phyloP scores from a whole-genome alignment of 257 asterid species.

The Solanum okadae region DNA sequence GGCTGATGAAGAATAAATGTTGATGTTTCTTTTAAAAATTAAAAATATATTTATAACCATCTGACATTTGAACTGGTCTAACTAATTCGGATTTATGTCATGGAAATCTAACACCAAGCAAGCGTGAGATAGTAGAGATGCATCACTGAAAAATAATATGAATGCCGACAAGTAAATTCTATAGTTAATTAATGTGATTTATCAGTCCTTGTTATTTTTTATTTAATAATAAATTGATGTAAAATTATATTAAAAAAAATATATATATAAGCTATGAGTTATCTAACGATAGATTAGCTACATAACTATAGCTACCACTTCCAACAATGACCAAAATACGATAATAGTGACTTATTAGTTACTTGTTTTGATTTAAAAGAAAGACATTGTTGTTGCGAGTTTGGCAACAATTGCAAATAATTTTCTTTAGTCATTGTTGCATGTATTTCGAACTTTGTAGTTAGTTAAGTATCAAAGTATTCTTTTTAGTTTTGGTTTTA shows the following conservation, averaged over 20 bases:
- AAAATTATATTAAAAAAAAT: background rate
- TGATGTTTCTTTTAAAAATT: background rate
- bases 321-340: background rate
- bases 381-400: too few relatives aligned
- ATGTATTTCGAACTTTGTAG: background rate
- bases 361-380: background rate
- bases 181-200: too few relatives aligned
- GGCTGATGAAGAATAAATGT: background rate
- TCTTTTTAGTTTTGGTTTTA: too few relatives aligned
- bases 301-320: background rate
- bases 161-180: background rate
- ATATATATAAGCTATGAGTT: background rate
- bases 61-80: background rate
- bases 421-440: background rate
- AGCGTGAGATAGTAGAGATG: background rate
- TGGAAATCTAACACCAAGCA: background rate
- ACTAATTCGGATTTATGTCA: too few relatives aligned
- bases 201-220: background rate
- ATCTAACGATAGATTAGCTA: background rate
- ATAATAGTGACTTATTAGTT: too few relatives aligned
- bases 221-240: background rate
- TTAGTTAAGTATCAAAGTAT: background rate
- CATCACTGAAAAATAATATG: background rate
- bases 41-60: background rate
- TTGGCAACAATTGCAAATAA: too few relatives aligned